Base-by-base conservation (phyloP, 371 early-diverging fungal genomes). In the Circinella umbellata region DNA sequence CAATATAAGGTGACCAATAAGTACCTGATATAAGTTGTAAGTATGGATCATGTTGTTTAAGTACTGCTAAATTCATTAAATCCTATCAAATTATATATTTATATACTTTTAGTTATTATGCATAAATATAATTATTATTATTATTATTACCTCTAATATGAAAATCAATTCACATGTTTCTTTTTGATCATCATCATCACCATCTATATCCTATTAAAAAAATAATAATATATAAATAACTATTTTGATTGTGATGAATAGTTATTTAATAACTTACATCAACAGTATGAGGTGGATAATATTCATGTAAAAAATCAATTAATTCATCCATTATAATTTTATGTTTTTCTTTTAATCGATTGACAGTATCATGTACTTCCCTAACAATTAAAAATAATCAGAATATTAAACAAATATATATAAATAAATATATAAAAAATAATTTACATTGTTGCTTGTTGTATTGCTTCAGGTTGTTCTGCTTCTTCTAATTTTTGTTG, bases 1-100 rank as follows among this genome's bases (percentile, higher is more conserved):
- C 83, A 37, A 88, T 76, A 60, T 89, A 86, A 0, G 90, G 90
- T 9, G 85, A 73, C 81, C 86, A 86, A 48, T 80, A 88, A 3
- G 75, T 76, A 3, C 87, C 86, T 20, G 72, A 76, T 17, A 70
- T 69, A 13, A 89, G 59, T 3, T 63, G 42, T 11, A 86, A 34
- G 54, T 88, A 89, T 0, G 90, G 87, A 55, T 85, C 74, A 14
- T 74, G 74, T 4, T 86, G 85, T 11, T 68, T 70, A 18, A 73
- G 64, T 17, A 79, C 78, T 1, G 84, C 78, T n/a, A 76, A 64
- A 62, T 89, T 89, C 87, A 89, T 86, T 37, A 89, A 61, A 62
- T 89, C 87, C 71, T 79, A 62, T 27, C 2, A 0, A 27, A 27
- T 27, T 27, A 27, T 27, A 27, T 27, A 27, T 27, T n/a, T n/a